Percentiles rank a stretch among this genome's conserved stretches.
These are phyloP conservation scores for Cyclocybe cylindracea DNA, from an alignment of 768 basidiomycete genomes.

Conservation along the genomic window DNA sequence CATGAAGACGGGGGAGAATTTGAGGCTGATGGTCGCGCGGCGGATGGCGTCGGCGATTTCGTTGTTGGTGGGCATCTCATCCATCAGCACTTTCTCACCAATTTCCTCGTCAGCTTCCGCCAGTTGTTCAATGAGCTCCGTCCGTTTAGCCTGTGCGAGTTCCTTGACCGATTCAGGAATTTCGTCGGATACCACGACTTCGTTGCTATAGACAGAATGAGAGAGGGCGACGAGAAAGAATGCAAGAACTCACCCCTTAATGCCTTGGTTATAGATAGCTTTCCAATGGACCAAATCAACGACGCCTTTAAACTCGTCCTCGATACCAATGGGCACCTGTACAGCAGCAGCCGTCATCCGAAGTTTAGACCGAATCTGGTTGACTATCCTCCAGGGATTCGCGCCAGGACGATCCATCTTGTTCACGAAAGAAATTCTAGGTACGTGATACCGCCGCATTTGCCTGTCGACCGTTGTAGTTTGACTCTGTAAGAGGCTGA, in stretches of 20 bases:
- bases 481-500: slow-evolving; percentile 65
- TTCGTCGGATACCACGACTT: slow-evolving; percentile 81
- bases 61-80: slow-evolving; percentile 68
- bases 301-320: slow-evolving; percentile 86
- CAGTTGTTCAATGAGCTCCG: slow-evolving; percentile 90
- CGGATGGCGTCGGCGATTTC: slow-evolving; percentile 87
- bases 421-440: slow-evolving; percentile 92
- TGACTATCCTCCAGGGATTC: slow-evolving; percentile 94
- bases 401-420: slow-evolving; percentile 99
- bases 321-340: slow-evolving; percentile 92
- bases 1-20: slow-evolving; percentile 95
- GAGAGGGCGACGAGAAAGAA: slow-evolving; percentile 2
- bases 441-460: slow-evolving; percentile 96
- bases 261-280: slow-evolving; percentile 90
- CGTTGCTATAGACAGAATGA: slow-evolving; percentile 51
- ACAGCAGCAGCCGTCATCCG: slow-evolving; percentile 93
- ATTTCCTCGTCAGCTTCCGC: slow-evolving; percentile 96
- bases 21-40: slow-evolving; percentile 83
- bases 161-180: slow-evolving; percentile 78
- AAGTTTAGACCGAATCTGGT: slow-evolving; percentile 90
- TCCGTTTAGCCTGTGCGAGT: slow-evolving; percentile 80
- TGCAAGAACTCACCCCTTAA: slow-evolving; percentile 73
- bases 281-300: slow-evolving; percentile 96
- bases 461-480: slow-evolving; percentile 99
- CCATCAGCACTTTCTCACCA: slow-evolving; percentile 88